Conservation (phyloP, 2,329 filamentous ascomycete species). For the Botrytis galanthina region DNA sequence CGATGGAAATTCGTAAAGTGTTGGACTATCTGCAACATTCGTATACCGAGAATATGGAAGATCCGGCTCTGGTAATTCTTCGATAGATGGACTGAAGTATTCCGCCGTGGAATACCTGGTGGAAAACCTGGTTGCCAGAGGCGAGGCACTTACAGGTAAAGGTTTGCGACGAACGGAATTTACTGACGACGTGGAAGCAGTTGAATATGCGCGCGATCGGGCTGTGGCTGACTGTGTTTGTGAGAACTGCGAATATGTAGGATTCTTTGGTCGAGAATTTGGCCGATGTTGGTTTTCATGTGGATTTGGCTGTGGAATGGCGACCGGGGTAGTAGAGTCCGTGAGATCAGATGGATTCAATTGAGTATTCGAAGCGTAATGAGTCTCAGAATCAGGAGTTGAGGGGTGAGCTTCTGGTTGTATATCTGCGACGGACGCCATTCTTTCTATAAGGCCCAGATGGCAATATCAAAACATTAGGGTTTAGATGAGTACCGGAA, state of each 20-base stretch:
- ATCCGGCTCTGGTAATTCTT: slow-evolving; percentile 45
- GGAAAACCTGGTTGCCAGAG: slow-evolving; percentile 50
- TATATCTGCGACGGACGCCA: slow-evolving; percentile 29
- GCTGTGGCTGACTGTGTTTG: slow-evolving; percentile 24
- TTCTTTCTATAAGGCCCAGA: slow-evolving; percentile 26
- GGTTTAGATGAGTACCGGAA: background rate
- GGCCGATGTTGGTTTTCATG: slow-evolving; percentile 22
- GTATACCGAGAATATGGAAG: slow-evolving; percentile 56
- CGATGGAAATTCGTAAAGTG: slow-evolving; percentile 57
- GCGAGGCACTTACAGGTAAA: slow-evolving; percentile 54
- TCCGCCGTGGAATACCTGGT: slow-evolving; percentile 48
- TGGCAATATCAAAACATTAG: slow-evolving; percentile 19
- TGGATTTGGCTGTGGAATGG: slow-evolving; percentile 18
- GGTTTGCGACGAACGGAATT: slow-evolving; percentile 56
- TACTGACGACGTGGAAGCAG: slow-evolving; percentile 31
- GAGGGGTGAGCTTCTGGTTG: slow-evolving; percentile 28
- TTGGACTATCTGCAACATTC: slow-evolving; percentile 56
- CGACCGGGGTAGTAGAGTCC: slow-evolving; percentile 24
- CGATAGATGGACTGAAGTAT: slow-evolving; percentile 39
- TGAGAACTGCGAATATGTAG: slow-evolving; percentile 9
- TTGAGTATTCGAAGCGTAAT: slow-evolving; percentile 31
- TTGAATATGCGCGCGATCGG: slow-evolving; percentile 32
- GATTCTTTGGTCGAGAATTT: slow-evolving; percentile 24
- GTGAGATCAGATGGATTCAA: slow-evolving; percentile 31
- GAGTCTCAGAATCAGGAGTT: slow-evolving; percentile 34